Base-by-base conservation (phyloP, 2,329 filamentous ascomycete species). In the Alternaria conjuncta region DNA sequence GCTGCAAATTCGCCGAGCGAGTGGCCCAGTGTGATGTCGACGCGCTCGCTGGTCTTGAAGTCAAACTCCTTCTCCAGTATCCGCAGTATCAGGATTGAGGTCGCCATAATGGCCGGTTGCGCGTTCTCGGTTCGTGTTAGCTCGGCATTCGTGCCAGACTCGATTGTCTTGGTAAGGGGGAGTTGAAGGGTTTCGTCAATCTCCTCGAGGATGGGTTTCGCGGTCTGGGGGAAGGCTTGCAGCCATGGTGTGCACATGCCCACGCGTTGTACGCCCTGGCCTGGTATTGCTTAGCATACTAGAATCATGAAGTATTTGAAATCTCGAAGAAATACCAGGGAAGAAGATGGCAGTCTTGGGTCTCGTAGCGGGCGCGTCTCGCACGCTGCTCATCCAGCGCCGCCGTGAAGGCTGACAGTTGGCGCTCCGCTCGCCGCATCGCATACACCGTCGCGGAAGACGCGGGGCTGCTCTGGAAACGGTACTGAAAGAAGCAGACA, bases 71-170 rank as follows among this genome's bases (percentile, higher is more conserved):
- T 84, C 82, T 97, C 93, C 67, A 98, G 86, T 64, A 97, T 89
- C 60, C 92, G 90, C 58, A 97, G 86, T 75, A 97, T 96, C 63
- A 97, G 87, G 75, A 97, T 90, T 26, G 93, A 96, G 5, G 93
- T 96, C 13, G 94, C 93, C 93, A 98, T 97, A 80, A 97, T 97
- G 72, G 95, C 94, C 2, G 95, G 95, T 80, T 98, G 95, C 5
- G 95, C 92, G 77, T 97, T 94, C 68, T 92, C 88, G 5, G 95
- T 97, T 61, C 88, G 87, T 44, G 92, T 96, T 60, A 98, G 88
- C 55, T 86, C 82, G 60, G 88, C 89, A 71, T 92, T 92, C 2
- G 95, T 92, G 0, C 95, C 94, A 26, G 92, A 84, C 63, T 90
- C 89, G 71, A 97, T 97, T 63, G 95, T 86, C 25, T 86, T 84